Evolutionary conservation across 2,329 filamentous ascomycete species (phyloP), one percentile per base, ranked within the genome.

Genomic region (Aspergillus latus): DNA sequence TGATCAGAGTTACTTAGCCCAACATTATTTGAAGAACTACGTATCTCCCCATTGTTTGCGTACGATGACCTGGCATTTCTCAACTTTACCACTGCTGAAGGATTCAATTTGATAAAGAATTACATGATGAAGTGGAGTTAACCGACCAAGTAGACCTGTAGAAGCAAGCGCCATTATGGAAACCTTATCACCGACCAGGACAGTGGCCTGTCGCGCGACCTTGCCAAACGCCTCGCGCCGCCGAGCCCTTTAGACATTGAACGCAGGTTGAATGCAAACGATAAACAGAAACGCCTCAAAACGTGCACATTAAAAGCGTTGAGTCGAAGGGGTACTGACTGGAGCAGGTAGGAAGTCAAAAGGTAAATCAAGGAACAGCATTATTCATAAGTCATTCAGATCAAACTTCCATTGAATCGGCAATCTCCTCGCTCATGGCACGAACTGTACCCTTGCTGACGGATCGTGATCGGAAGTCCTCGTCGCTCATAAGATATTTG

Each of bases 321-420:
- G 39, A 55, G 10, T 29, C 21, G 30, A 49, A 39, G 45, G 42
- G 59, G 29, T 49, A 57, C 51, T 32, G 49, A 32, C 28, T 39
- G n/a, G 32, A 16, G 11, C 4, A 29, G 30, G 21, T 36, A 29
- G 44, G 44, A 52, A 48, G 45, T 49, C 15, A 52, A 42, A 3
- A 51, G 34, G 48, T 10, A 34, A 40, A n/a, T 55, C 45, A 56
- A 64, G 9, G 16, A 62, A 46, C 21, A 64, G 44, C 50, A 57
- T 58, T 53, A 59, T 32, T 59, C 54, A 54, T 55, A 26, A 59
- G 49, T 32, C 29, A 21, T 50, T 21, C n/a, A 43, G n/a, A 57
- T 71, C 67, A 82, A 48, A 82, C 73, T 59, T 83, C 80, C 78
- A 83, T 81, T 9, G 73, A 73, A 47, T 82, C 80, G 47, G 77